These are phyloP conservation scores for Epichloe amarillans DNA, from an alignment of 2,329 filamentous ascomycete genomes.

Conservation along the genomic window DNA sequence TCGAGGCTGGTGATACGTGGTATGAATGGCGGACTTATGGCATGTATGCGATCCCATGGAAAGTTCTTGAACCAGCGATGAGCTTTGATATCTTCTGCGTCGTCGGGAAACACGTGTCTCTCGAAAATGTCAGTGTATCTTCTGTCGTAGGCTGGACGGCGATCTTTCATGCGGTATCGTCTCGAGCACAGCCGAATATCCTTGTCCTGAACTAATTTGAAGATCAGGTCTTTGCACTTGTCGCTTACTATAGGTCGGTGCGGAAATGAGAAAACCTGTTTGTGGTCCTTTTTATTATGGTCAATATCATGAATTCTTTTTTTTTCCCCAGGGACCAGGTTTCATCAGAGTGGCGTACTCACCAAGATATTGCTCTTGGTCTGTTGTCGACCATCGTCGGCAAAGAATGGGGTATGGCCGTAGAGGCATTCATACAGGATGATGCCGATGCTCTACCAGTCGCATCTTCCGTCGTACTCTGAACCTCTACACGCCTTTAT, in stretches of 20 bases:
- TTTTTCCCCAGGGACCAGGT: too few relatives aligned
- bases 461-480: constrained; percentile 79
- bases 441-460: constrained; percentile 94
- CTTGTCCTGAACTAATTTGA: constrained; percentile 57
- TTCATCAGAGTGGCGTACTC: constrained; percentile 15
- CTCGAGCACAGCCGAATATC: constrained; percentile 63
- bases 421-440: constrained; percentile 93
- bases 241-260: constrained; percentile 49
- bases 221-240: constrained; percentile 66
- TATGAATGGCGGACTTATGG: constrained; percentile 62
- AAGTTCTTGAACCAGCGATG: constrained; percentile 78
- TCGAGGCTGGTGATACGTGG: constrained; percentile 55
- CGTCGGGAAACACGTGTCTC: constrained; percentile 65
- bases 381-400: constrained; percentile 60
- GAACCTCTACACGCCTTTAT: constrained; percentile 31
- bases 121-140: constrained; percentile 15
- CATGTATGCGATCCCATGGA: constrained; percentile 63
- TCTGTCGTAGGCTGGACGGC: constrained; percentile 11
- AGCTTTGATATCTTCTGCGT: constrained; percentile 77
- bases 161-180: constrained; percentile 58
- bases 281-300: constrained; percentile 44
- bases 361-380: constrained; percentile 81
- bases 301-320: neutral
- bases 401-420: constrained; percentile 79
- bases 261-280: constrained; percentile 58